A percentile compares a stretch with the other conserved stretches of the same genome.
Evolutionary conservation across 2,329 filamentous ascomycete genomes (phyloP).

Genomic region (Ilyonectria robusta): DNA sequence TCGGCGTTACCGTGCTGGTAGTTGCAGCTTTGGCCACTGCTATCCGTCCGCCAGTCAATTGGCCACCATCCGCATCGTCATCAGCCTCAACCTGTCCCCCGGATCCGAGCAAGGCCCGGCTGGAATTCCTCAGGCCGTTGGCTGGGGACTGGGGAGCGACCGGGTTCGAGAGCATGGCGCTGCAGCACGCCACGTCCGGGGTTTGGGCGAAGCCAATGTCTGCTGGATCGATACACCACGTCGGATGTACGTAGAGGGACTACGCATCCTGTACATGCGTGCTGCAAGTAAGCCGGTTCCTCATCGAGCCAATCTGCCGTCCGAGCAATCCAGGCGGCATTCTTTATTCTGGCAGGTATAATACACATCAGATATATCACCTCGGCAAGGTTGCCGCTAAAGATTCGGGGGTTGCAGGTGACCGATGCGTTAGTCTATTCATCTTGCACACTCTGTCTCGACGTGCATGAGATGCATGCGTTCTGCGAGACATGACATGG

Average conservation of each 20-base stretch:
- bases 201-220: constrained; percentile 10
- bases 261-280: not conserved
- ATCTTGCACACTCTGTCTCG: not conserved
- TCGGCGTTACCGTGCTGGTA: not conserved
- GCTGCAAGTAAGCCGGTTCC: not conserved
- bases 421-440: not conserved
- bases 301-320: constrained; percentile 13
- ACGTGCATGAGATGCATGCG: constrained; percentile 22
- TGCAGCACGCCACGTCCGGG: constrained; percentile 3
- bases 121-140: constrained; percentile 19
- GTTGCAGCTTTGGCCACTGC: not conserved
- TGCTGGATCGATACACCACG: constrained; percentile 3
- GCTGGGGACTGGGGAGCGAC: constrained; percentile 6
- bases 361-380: constrained; percentile 1
- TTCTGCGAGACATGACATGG: constrained; percentile 24
- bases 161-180: constrained; percentile 9
- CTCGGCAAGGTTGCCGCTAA: not conserved
- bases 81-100: constrained; percentile 1
- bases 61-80: not conserved
- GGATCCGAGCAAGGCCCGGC: not conserved
- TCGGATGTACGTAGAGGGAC: not conserved
- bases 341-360: constrained; percentile 10
- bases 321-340: constrained; percentile 9
- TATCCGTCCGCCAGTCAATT: not conserved
- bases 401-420: not conserved